Percentiles rank a stretch among this genome's conserved stretches.
phyloP scores from a whole-genome alignment of 129 eudicot genomes.

The Flaveria bidentis region DNA sequence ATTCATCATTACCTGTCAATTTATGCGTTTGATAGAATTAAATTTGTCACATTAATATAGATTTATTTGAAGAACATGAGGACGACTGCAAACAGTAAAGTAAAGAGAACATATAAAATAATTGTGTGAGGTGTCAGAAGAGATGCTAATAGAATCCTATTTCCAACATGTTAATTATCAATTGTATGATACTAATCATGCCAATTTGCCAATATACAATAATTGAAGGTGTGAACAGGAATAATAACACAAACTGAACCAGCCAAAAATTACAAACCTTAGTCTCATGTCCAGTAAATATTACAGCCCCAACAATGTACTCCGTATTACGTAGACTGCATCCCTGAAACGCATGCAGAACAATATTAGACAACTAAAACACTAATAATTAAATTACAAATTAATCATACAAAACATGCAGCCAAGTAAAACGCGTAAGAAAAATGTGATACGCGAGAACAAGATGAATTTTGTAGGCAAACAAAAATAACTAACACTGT shows the following conservation, averaged over 20 bases:
- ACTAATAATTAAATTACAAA: neutral
- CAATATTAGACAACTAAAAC: constrained; percentile 24
- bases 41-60: neutral
- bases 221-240: constrained; percentile 5
- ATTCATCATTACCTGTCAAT: constrained; percentile 97
- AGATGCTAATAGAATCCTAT: constrained; percentile 10
- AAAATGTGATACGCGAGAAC: constrained; percentile 20
- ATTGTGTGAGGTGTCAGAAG: neutral
- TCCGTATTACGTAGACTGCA: constrained; percentile 93
- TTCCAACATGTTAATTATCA: constrained; percentile 17
- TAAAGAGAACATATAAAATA: constrained; percentile 13
- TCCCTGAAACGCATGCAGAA: constrained; percentile 56
- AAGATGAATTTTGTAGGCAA: constrained; percentile 23
- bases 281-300: constrained; percentile 94
- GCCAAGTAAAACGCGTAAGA: constrained; percentile 12
- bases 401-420: constrained; percentile 15
- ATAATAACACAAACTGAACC: constrained; percentile 16
- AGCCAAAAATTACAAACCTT: constrained; percentile 54
- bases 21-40: neutral
- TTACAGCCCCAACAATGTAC: constrained; percentile 82
- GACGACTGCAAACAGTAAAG: neutral
- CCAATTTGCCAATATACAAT: constrained; percentile 8
- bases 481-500: constrained; percentile 5
- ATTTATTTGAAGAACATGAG: constrained; percentile 9
- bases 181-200: constrained; percentile 1